Evolutionary conservation across 2,329 filamentous ascomycete genomes (phyloP).

Genomic region (Fusarium nurragi): DNA sequence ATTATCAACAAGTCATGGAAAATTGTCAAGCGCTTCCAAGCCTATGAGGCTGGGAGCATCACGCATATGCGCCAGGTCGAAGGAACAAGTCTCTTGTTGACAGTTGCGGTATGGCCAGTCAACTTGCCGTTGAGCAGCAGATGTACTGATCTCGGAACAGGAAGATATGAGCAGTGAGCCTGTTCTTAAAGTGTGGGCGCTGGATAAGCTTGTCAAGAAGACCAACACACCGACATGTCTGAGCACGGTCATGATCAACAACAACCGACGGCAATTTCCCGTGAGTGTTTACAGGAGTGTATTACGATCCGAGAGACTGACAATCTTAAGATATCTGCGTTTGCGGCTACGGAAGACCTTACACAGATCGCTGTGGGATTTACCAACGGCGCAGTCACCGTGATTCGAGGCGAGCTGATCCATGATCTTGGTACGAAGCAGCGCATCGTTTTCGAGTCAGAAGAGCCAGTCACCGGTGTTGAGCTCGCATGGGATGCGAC

Average conservation of each 20-base stretch:
- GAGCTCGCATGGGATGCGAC: constrained; percentile 70
- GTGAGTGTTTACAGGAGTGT: constrained; percentile 55
- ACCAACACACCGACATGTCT: constrained; percentile 88
- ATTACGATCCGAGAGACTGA: neutral
- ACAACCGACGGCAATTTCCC: constrained; percentile 93
- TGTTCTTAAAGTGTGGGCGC: constrained; percentile 94
- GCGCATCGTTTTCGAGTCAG: constrained; percentile 93
- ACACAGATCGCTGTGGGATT: constrained; percentile 95
- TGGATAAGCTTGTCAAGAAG: constrained; percentile 95
- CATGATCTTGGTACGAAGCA: constrained; percentile 95
- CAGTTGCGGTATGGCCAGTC: constrained; percentile 65
- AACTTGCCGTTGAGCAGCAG: neutral
- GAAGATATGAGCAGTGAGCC: constrained; percentile 91
- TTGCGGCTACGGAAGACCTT: constrained; percentile 86
- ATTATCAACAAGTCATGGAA: constrained; percentile 91
- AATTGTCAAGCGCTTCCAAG: constrained; percentile 84
- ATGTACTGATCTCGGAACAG: constrained; percentile 48
- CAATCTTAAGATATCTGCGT: constrained; percentile 76
- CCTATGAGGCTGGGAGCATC: constrained; percentile 81
- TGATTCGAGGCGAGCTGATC: constrained; percentile 92
- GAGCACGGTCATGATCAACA: constrained; percentile 85
- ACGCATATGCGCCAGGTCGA: constrained; percentile 93
- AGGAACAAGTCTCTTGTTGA: constrained; percentile 85
- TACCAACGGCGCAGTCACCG: constrained; percentile 91
- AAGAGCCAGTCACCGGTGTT: constrained; percentile 94